Conservation (phyloP, 164 flowering plant genomes). For the Vitis riparia region DNA sequence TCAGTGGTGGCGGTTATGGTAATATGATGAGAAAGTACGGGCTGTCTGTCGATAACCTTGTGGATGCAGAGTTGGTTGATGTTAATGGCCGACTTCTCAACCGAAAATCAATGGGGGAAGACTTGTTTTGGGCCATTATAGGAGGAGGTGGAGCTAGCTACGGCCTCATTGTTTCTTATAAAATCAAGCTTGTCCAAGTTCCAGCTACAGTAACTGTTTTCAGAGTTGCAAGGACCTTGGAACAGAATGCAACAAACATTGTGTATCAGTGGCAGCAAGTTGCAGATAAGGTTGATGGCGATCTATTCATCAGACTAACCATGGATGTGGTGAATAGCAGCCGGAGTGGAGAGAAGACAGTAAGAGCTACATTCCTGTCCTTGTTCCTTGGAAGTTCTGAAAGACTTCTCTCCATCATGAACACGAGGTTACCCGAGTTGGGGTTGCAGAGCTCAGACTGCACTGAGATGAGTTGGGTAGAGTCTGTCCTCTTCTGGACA, state of each 20-base stretch:
- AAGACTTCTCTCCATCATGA: conserved; percentile 22
- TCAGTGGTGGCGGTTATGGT: too few relatives aligned
- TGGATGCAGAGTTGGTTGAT: too few relatives aligned
- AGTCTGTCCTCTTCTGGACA: conserved; percentile 25
- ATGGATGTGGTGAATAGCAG: not conserved
- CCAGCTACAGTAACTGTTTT: conserved; percentile 23
- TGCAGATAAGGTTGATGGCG: conserved; percentile 19
- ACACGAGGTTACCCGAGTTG: conserved; percentile 36
- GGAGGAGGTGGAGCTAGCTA: not conserved
- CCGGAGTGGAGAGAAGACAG: not conserved
- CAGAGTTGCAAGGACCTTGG: conserved; percentile 14
- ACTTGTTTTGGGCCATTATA: too few relatives aligned
- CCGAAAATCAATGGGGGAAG: too few relatives aligned
- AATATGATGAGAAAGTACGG: too few relatives aligned
- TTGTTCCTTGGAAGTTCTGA: conserved; percentile 31
- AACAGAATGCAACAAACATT: conserved; percentile 24
- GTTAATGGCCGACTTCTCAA: too few relatives aligned
- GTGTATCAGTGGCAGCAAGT: conserved; percentile 35
- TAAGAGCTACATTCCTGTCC: conserved; percentile 13
- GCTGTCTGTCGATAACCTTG: too few relatives aligned
- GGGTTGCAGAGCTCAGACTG: conserved; percentile 27
- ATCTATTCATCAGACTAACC: conserved; percentile 19
- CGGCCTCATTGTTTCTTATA: conserved; percentile 20
- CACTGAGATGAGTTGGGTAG: conserved; percentile 38
- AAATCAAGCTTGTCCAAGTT: conserved; percentile 17